Conservation (phyloP, 2,329 filamentous ascomycete species). For the Scolecobasidium constrictum region DNA sequence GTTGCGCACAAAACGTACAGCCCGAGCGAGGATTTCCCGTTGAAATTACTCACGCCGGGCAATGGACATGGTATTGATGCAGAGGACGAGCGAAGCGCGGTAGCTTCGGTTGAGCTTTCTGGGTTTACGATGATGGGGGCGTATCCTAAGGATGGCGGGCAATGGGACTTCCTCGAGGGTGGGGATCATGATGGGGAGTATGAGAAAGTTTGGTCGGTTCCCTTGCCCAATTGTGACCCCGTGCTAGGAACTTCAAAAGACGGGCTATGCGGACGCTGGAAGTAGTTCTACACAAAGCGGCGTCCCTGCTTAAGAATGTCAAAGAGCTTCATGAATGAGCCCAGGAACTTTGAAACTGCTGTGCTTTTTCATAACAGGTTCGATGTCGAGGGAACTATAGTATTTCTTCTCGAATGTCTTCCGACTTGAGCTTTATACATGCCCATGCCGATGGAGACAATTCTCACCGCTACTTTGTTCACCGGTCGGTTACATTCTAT, state of each 20-base stretch:
- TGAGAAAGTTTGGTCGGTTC: slow-evolving; percentile 34
- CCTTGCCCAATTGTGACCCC: slow-evolving; percentile 36
- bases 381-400: no score
- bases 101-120: slow-evolving; percentile 24
- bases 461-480: no score
- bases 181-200: slow-evolving; percentile 32
- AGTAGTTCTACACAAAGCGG: no score
- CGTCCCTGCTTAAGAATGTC: no score
- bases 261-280: slow-evolving; percentile 28
- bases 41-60: slow-evolving; percentile 35
- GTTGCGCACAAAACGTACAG: slow-evolving; percentile 44
- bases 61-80: slow-evolving; percentile 23
- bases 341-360: no score
- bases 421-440: no score
- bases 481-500: no score
- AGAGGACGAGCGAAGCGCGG: slow-evolving; percentile 16
- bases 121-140: slow-evolving; percentile 47
- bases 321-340: no score
- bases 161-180: slow-evolving; percentile 41
- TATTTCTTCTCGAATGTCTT: no score
- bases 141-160: slow-evolving; percentile 36
- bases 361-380: no score
- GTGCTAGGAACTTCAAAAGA: slow-evolving; percentile 30
- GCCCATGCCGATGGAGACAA: no score
- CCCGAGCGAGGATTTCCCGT: slow-evolving; percentile 27